Conservation (phyloP, 768 basidiomycete species). For the Cytidiella melzeri region DNA sequence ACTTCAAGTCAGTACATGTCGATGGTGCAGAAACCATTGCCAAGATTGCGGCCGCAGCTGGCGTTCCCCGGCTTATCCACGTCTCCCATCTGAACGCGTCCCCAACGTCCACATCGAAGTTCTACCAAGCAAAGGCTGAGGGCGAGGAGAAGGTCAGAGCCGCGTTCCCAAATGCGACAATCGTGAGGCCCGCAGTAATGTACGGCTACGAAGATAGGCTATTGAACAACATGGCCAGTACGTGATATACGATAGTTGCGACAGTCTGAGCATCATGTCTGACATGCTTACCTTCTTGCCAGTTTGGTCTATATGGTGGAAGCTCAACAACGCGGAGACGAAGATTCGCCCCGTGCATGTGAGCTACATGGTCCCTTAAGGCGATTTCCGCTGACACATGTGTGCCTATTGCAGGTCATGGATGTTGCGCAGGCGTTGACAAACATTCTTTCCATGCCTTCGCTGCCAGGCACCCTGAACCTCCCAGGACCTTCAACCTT, state of each 20-base stretch:
- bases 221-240: constrained; percentile 87
- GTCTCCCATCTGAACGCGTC: constrained; percentile 94
- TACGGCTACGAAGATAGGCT: constrained; percentile 96
- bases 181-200: constrained; percentile 80
- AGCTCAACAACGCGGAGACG: constrained; percentile 84
- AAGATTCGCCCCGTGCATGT: constrained; percentile 90
- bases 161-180: constrained; percentile 80
- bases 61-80: constrained; percentile 84
- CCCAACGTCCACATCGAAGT: constrained; percentile 66
- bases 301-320: constrained; percentile 95
- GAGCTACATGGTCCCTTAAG: constrained; percentile 10
- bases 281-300: constrained; percentile 3
- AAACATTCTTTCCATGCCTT: constrained; percentile 64
- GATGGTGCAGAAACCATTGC: constrained; percentile 84
- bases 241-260: constrained; percentile 27
- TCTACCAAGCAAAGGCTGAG: constrained; percentile 85
- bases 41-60: constrained; percentile 64
- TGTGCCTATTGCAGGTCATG: constrained; percentile 52
- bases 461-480: constrained; percentile 59
- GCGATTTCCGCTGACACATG: constrained; percentile 10
- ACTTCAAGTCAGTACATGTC: constrained; percentile 75
- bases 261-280: neutral
- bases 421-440: constrained; percentile 90
- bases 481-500: constrained; percentile 88
- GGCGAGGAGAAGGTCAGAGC: constrained; percentile 85